These are phyloP conservation scores for Emericellopsis atlantica DNA, from an alignment of 2,329 filamentous ascomycete species.

Conservation along the genomic window DNA sequence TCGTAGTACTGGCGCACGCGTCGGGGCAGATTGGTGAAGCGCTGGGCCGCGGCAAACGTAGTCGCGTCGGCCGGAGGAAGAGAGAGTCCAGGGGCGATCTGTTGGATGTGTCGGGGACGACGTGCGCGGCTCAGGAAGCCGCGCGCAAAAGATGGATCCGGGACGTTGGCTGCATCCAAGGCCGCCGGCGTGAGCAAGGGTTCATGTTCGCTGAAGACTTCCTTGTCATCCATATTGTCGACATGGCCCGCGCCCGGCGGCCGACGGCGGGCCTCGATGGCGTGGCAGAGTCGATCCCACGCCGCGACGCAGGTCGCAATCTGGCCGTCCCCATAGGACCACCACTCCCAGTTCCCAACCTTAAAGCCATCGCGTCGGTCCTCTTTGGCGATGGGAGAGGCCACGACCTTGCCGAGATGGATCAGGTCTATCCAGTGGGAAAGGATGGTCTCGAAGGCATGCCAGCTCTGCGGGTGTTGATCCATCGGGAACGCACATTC, in stretches of 20 bases:
- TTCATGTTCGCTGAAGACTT: not conserved
- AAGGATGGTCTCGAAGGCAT: conserved; percentile 13
- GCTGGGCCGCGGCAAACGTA: conserved; percentile 1
- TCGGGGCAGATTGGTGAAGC: conserved; percentile 2
- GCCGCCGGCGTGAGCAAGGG: conserved; percentile 2
- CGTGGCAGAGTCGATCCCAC: conserved; percentile 11
- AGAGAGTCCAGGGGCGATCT: conserved; percentile 4
- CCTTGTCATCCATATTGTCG: not conserved
- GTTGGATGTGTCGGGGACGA: conserved; percentile 2
- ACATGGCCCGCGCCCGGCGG: not conserved
- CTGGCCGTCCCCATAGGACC: conserved; percentile 14
- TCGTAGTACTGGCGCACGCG: conserved; percentile 1
- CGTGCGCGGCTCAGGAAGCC: conserved; percentile 4
- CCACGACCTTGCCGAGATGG: conserved; percentile 10
- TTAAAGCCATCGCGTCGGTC: conserved; percentile 7
- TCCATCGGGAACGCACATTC: conserved; percentile 9
- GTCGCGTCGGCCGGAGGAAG: conserved; percentile 2
- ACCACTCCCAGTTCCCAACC: conserved; percentile 16
- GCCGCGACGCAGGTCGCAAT: conserved; percentile 9
- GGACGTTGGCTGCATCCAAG: conserved; percentile 2
- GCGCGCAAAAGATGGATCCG: conserved; percentile 3
- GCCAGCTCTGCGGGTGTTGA: conserved; percentile 8
- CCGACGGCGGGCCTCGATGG: conserved; percentile 11
- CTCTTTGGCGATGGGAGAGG: conserved; percentile 8
- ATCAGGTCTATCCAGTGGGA: conserved; percentile 13